Evolutionary conservation across 768 basidiomycete species (phyloP).

Genomic region (Calocybe gangraenosa): DNA sequence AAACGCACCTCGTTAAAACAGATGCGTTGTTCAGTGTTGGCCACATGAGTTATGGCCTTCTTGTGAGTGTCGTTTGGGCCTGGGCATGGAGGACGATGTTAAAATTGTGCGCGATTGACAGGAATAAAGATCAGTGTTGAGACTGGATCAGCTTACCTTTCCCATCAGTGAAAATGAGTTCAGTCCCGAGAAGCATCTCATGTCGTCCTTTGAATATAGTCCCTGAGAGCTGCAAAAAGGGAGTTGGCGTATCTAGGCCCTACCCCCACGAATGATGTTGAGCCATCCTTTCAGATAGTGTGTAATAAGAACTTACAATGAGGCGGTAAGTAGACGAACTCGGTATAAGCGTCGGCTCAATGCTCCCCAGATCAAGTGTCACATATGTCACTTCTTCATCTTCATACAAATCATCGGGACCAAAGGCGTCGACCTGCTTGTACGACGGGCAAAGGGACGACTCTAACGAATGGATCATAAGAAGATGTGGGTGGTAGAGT

Average conservation of each 20-base stretch:
- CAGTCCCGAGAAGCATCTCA: slow-evolving; percentile 66
- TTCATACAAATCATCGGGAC: slow-evolving; percentile 60
- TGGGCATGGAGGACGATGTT: slow-evolving; percentile 8
- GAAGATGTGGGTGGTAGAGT: neutral
- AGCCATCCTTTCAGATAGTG: neutral
- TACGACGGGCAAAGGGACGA: slow-evolving; percentile 52
- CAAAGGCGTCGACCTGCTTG: slow-evolving; percentile 64
- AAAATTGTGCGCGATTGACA: neutral
- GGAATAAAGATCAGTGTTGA: too few species aligned
- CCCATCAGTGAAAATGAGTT: slow-evolving; percentile 69
- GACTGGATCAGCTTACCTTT: slow-evolving; percentile 43
- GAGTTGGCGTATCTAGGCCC: slow-evolving; percentile 77
- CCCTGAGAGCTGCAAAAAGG: slow-evolving; percentile 74
- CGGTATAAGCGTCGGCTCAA: slow-evolving; percentile 73
- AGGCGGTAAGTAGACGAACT: slow-evolving; percentile 66
- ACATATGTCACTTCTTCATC: slow-evolving; percentile 59
- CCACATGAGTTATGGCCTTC: slow-evolving; percentile 49
- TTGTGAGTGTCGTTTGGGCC: slow-evolving; percentile 46
- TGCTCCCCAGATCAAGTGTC: slow-evolving; percentile 67
- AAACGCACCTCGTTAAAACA: slow-evolving; percentile 71
- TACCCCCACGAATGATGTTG: slow-evolving; percentile 19
- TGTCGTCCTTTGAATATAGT: slow-evolving; percentile 70
- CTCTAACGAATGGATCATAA: too few species aligned
- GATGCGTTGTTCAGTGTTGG: slow-evolving; percentile 64
- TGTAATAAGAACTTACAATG: slow-evolving; percentile 48